phyloP scores from a whole-genome alignment of 495 filamentous ascomycete genomes.

The Hypoxylon cercidicola region DNA sequence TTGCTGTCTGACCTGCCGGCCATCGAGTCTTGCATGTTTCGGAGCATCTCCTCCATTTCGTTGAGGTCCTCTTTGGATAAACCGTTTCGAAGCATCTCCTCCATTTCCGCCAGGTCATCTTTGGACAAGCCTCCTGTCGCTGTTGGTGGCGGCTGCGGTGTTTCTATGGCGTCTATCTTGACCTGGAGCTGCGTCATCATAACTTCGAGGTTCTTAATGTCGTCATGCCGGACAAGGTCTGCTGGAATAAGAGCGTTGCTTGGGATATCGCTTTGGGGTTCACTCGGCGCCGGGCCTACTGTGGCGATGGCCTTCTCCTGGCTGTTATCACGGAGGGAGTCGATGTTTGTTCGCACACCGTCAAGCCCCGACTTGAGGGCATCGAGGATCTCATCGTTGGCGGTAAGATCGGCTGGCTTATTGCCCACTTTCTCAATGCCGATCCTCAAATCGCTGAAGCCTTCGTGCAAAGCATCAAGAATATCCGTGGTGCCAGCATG shows the following conservation, averaged over 20 bases:
- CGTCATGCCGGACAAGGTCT: slow-evolving; percentile 66
- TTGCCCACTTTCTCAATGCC: slow-evolving; percentile 82
- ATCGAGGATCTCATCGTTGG: slow-evolving; percentile 85
- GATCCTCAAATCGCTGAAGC: slow-evolving; percentile 74
- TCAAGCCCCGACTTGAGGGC: slow-evolving; percentile 82
- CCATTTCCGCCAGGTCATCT: slow-evolving; percentile 52
- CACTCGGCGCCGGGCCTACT: slow-evolving; percentile 37
- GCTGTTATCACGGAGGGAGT: slow-evolving; percentile 69
- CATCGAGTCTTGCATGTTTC: slow-evolving; percentile 51
- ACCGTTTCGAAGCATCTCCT: slow-evolving; percentile 51
- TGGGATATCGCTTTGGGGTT: background rate
- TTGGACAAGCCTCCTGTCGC: slow-evolving; percentile 53
- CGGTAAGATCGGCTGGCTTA: slow-evolving; percentile 81
- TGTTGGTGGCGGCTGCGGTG: slow-evolving; percentile 56
- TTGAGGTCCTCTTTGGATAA: slow-evolving; percentile 70
- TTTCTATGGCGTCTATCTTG: slow-evolving; percentile 85
- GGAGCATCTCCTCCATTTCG: slow-evolving; percentile 60
- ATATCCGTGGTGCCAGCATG: slow-evolving; percentile 74
- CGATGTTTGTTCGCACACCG: slow-evolving; percentile 77
- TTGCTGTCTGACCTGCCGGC: slow-evolving; percentile 39
- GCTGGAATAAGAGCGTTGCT: slow-evolving; percentile 48
- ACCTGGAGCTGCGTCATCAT: slow-evolving; percentile 82
- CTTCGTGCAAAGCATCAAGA: slow-evolving; percentile 84
- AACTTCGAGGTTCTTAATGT: slow-evolving; percentile 83
- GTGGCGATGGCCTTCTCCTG: slow-evolving; percentile 68